These are phyloP conservation scores for Aspergillus sp. DNA, from an alignment of 2,329 filamentous ascomycete species.

Conservation along the genomic window DNA sequence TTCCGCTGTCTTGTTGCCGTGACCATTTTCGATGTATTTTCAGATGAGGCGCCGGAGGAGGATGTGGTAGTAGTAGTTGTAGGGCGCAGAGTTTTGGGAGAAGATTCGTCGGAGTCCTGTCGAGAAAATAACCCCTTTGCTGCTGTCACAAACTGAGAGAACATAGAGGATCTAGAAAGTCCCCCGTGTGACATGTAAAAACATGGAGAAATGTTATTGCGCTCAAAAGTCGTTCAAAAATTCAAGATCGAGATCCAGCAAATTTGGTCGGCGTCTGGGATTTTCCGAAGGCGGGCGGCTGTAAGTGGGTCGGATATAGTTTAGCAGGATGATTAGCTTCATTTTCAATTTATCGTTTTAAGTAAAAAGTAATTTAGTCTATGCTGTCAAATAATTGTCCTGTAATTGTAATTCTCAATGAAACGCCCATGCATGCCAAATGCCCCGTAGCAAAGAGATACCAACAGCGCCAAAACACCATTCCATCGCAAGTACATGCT, in stretches of 20 bases:
- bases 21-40: conserved; percentile 35
- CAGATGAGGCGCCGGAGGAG: conserved; percentile 6
- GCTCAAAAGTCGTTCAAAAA: conserved; percentile 9
- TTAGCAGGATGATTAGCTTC: no score
- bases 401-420: background rate
- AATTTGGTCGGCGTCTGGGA: conserved; percentile 2
- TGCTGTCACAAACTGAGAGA: conserved; percentile 44
- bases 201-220: conserved; percentile 23
- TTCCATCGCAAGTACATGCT: background rate
- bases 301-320: background rate
- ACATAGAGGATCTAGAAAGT: conserved; percentile 36
- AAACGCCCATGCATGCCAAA: conserved; percentile 1
- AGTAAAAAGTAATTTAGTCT: background rate
- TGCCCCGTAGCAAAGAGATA: background rate
- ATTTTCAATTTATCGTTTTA: no score
- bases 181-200: conserved; percentile 1
- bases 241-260: background rate
- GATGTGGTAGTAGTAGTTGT: conserved; percentile 2
- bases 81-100: conserved; percentile 9
- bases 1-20: conserved; percentile 34
- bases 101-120: conserved; percentile 29
- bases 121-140: conserved; percentile 45
- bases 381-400: background rate
- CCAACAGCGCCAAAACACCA: background rate
- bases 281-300: conserved; percentile 19